Conservation (phyloP, 139 green algal species). For the Parachlorella kessleri region DNA sequence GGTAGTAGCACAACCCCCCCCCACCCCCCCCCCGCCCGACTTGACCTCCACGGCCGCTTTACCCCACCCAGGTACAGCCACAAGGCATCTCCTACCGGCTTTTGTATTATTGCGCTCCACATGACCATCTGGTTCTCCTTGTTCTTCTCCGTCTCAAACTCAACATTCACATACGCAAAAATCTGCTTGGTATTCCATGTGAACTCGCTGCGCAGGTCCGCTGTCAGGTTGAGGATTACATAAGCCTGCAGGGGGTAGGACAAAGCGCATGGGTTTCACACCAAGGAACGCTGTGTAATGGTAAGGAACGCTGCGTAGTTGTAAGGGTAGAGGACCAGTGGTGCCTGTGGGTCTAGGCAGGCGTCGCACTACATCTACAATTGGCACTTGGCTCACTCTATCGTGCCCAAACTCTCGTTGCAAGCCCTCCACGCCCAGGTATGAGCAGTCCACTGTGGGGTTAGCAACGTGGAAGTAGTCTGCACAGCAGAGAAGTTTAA, state of each 20-base stretch:
- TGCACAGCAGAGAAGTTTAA: not conserved
- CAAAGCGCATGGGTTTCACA: not conserved
- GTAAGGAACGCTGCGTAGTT: not conserved
- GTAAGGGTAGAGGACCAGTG: not conserved
- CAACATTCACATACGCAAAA: constrained; percentile 67
- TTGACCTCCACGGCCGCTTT: too few relatives aligned
- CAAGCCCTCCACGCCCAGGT: constrained; percentile 29
- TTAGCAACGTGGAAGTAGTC: constrained; percentile 32
- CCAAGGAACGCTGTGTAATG: not conserved
- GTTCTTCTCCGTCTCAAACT: constrained; percentile 55
- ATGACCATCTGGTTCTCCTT: constrained; percentile 77
- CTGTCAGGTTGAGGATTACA: constrained; percentile 62
- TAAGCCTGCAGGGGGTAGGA: constrained; percentile 52
- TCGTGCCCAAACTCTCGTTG: constrained; percentile 39
- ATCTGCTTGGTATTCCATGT: constrained; percentile 93
- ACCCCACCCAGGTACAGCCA: too few relatives aligned
- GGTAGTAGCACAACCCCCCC: too few relatives aligned
- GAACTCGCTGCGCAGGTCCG: constrained; percentile 75
- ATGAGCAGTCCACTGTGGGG: not conserved
- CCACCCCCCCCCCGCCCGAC: too few relatives aligned
- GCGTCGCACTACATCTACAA: not conserved
- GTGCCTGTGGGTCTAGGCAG: too few relatives aligned
- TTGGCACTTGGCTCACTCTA: constrained; percentile 22
- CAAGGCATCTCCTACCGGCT: constrained; percentile 38
- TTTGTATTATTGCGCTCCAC: constrained; percentile 76